phyloP scores from a whole-genome alignment of 2,329 filamentous ascomycete species.

The Myriosclerotinia curreyana region DNA sequence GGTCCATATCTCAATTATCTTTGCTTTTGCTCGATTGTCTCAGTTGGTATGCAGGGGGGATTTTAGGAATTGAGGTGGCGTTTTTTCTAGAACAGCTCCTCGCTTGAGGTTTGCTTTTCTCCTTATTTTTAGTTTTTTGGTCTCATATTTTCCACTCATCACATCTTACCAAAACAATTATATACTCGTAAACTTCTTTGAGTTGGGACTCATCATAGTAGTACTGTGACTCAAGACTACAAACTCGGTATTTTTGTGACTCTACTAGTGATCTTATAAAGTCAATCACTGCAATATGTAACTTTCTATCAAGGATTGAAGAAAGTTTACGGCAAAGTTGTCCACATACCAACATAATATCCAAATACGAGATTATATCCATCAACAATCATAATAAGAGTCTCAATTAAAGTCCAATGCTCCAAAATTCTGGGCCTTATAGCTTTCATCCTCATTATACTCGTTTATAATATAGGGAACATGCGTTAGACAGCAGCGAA shows the following conservation, averaged over 20 bases:
- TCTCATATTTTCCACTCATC: too few species aligned
- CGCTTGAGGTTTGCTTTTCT: constrained; percentile 11
- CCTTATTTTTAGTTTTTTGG: not conserved
- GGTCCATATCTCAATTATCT: not conserved
- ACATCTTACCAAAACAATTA: too few species aligned
- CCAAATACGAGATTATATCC: not conserved
- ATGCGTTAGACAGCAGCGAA: not conserved
- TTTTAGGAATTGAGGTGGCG: constrained; percentile 15
- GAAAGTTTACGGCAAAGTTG: not conserved
- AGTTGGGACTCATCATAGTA: not conserved
- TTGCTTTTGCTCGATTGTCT: constrained; percentile 11
- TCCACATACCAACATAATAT: not conserved
- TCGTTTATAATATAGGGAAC: not conserved
- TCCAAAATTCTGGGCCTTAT: not conserved
- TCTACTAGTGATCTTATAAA: not conserved
- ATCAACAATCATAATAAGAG: not conserved
- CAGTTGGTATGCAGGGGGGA: constrained; percentile 5
- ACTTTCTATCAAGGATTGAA: not conserved
- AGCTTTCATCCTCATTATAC: not conserved
- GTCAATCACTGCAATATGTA: not conserved
- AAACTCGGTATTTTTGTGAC: not conserved
- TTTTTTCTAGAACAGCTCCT: constrained; percentile 7
- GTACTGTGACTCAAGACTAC: not conserved
- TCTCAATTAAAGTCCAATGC: not conserved
- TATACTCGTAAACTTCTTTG: not conserved